Evolutionary conservation across 2,329 filamentous ascomycete genomes (phyloP).

Genomic region (Colletotrichum sp.): DNA sequence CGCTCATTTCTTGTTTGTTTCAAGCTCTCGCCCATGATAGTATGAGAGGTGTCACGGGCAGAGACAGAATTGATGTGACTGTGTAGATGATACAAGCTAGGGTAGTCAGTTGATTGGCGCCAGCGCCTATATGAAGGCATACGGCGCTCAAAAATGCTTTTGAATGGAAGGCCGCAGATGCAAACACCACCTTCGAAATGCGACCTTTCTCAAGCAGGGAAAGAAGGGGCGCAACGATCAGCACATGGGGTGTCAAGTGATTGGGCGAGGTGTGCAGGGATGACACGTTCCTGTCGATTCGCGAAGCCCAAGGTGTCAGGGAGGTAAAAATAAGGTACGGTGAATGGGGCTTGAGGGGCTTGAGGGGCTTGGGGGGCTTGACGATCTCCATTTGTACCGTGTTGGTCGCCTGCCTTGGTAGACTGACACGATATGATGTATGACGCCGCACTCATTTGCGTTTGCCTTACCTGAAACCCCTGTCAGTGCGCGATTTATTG

Average conservation of each 20-base stretch:
- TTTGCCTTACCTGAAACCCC: no score
- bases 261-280: not conserved
- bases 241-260: not conserved
- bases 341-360: not conserved
- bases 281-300: not conserved
- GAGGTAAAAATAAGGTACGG: not conserved
- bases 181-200: not conserved
- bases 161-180: not conserved
- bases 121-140: not conserved
- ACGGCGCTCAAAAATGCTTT: not conserved
- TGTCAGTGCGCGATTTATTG: no score
- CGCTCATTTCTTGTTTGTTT: not conserved
- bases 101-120: not conserved
- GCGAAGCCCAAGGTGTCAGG: not conserved
- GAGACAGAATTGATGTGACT: not conserved
- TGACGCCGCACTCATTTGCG: not conserved
- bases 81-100: not conserved
- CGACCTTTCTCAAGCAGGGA: not conserved
- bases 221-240: not conserved
- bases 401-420: not conserved
- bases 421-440: not conserved
- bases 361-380: not conserved
- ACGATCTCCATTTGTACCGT: not conserved
- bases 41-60: not conserved
- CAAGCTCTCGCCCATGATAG: not conserved